Percentiles rank a stretch among this genome's conserved stretches.
phyloP scores from a whole-genome alignment of 352 stramenopile species.

The Globisporangium rhizosaccharum region DNA sequence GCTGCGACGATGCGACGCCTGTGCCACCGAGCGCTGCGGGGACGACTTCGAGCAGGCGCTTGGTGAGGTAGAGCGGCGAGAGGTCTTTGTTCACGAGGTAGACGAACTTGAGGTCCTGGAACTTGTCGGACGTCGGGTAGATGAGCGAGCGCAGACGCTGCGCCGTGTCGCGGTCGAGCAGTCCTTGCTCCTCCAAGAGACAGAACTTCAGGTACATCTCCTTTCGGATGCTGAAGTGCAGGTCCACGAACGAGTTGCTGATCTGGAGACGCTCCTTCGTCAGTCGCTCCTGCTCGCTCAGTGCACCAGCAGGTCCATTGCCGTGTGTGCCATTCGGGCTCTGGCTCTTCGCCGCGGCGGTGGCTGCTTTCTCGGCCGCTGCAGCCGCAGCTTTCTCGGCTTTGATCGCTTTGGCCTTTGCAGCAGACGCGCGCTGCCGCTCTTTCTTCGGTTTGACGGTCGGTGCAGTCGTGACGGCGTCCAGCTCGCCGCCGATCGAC shows the following conservation, averaged over 20 bases:
- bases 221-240: constrained; percentile 83
- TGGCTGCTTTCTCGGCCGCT: constrained; percentile 9
- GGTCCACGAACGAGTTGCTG: constrained; percentile 67
- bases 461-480: constrained; percentile 12
- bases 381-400: constrained; percentile 1
- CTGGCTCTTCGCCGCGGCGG: constrained; percentile 9
- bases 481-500: constrained; percentile 52
- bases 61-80: constrained; percentile 66
- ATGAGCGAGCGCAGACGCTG: constrained; percentile 73
- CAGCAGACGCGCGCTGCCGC: not conserved
- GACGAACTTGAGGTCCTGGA: constrained; percentile 86
- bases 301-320: too few relatives aligned
- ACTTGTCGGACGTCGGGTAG: constrained; percentile 76
- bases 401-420: constrained; percentile 7
- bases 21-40: constrained; percentile 30
- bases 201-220: constrained; percentile 86
- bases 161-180: constrained; percentile 60
- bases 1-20: constrained; percentile 24
- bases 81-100: constrained; percentile 86
- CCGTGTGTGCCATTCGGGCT: constrained; percentile 21
- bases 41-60: constrained; percentile 69
- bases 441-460: constrained; percentile 11
- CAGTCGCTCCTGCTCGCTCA: not conserved
- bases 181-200: constrained; percentile 64
- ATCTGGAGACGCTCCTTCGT: constrained; percentile 52